A percentile compares a stretch with the other conserved stretches of the same genome.
Conservation (phyloP, 2,329 filamentous ascomycete genomes). For the Chaetomium globosum region DNA sequence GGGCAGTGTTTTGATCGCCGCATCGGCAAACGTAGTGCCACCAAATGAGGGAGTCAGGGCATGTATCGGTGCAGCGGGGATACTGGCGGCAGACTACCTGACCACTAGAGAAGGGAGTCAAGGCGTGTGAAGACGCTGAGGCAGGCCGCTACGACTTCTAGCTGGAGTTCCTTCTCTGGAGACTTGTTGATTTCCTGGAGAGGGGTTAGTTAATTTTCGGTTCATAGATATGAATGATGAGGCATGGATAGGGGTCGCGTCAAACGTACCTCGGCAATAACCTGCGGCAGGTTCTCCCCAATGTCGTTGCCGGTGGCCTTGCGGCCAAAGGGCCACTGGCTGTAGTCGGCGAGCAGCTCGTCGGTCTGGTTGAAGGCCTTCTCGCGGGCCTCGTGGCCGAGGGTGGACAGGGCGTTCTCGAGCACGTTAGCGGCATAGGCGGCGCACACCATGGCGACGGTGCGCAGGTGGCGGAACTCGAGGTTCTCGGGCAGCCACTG, state of each 20-base stretch:
- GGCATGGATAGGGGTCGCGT: not conserved
- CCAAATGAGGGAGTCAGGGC: not conserved
- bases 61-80: not conserved
- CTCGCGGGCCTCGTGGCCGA: constrained; percentile 92
- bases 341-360: constrained; percentile 92
- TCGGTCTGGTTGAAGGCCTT: constrained; percentile 96
- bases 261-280: constrained; percentile 71
- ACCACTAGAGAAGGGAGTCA: constrained; percentile 82
- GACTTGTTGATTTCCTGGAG: constrained; percentile 73
- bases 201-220: not conserved
- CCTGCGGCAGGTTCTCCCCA: constrained; percentile 86
- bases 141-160: constrained; percentile 96
- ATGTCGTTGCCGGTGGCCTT: constrained; percentile 79
- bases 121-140: constrained; percentile 96
- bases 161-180: constrained; percentile 92
- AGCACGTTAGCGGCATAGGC: constrained; percentile 97
- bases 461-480: constrained; percentile 90
- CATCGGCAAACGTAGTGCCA: not conserved
- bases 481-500: constrained; percentile 92
- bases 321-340: constrained; percentile 93
- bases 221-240: not conserved
- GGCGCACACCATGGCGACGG: constrained; percentile 94
- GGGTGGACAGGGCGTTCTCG: constrained; percentile 91
- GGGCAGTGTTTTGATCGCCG: not conserved
- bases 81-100: not conserved